A percentile compares a stretch with the other conserved stretches of the same genome.
phyloP scores from a whole-genome alignment of 2,329 filamentous ascomycete genomes.

The Verticillium longisporum region DNA sequence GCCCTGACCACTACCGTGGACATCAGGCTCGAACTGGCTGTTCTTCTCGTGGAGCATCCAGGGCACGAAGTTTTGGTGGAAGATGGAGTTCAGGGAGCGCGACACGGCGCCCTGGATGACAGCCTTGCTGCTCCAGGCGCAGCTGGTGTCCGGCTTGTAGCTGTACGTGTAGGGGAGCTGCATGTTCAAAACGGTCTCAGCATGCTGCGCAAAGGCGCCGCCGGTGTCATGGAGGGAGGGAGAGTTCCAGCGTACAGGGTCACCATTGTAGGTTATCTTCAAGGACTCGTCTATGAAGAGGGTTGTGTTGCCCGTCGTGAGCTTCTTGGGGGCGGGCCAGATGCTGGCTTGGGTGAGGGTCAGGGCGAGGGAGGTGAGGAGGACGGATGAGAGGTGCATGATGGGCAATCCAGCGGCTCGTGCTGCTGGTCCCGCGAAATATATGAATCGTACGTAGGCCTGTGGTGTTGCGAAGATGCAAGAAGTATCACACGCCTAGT shows the following conservation, averaged over 20 bases:
- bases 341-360: constrained; percentile 17
- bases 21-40: constrained; percentile 56
- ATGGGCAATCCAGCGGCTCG: background rate
- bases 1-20: constrained; percentile 28
- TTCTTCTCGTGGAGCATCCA: constrained; percentile 69
- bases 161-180: constrained; percentile 43
- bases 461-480: background rate
- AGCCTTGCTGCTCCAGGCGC: constrained; percentile 38
- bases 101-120: constrained; percentile 50
- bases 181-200: constrained; percentile 25
- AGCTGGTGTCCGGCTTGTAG: constrained; percentile 30
- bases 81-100: constrained; percentile 57
- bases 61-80: constrained; percentile 63
- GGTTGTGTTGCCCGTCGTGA: constrained; percentile 42
- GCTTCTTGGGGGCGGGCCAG: constrained; percentile 49
- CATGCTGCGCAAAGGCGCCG: constrained; percentile 13
- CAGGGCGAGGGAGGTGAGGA: background rate
- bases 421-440: no score
- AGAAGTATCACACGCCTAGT: background rate
- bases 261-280: constrained; percentile 52
- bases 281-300: constrained; percentile 48
- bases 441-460: no score
- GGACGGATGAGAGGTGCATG: background rate
- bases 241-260: constrained; percentile 42
- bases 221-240: constrained; percentile 8